Evolutionary conservation across 208 protist species (phyloP).

Genomic region (Leishmania major): DNA sequence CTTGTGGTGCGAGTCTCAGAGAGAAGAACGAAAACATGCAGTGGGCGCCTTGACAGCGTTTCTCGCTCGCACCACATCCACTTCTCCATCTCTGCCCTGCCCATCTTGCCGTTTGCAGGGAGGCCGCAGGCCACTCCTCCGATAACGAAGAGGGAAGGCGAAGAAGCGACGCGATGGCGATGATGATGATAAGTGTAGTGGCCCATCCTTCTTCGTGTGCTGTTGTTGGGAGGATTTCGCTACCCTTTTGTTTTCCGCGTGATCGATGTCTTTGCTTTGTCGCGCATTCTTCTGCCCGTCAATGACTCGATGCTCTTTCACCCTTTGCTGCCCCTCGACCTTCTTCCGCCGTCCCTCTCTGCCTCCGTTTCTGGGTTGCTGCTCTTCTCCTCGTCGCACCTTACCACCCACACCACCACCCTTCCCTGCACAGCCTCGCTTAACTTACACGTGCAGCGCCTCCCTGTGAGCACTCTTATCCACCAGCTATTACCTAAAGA

Average conservation of each 20-base stretch:
- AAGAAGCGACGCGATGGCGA: background rate
- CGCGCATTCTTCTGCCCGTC: background rate
- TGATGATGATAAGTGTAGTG: background rate
- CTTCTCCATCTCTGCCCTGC: background rate
- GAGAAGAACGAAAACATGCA: background rate
- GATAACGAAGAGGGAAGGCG: background rate
- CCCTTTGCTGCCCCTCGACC: background rate
- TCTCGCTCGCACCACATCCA: background rate
- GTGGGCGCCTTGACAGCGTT: background rate
- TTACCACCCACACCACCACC: background rate
- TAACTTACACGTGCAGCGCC: background rate
- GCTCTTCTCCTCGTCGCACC: background rate
- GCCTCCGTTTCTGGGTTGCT: background rate
- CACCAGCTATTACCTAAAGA: background rate
- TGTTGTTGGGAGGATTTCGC: background rate
- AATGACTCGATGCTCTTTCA: background rate
- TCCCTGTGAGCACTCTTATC: background rate
- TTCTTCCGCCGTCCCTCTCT: background rate
- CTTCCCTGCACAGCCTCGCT: background rate
- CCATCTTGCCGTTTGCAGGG: background rate
- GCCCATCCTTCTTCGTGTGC: background rate
- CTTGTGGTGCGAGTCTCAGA: background rate
- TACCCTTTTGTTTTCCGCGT: background rate
- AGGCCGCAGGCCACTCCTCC: background rate
- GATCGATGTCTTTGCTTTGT: background rate